Conservation (phyloP, 2,329 filamentous ascomycete species). For the Botrytis sinoallii region DNA sequence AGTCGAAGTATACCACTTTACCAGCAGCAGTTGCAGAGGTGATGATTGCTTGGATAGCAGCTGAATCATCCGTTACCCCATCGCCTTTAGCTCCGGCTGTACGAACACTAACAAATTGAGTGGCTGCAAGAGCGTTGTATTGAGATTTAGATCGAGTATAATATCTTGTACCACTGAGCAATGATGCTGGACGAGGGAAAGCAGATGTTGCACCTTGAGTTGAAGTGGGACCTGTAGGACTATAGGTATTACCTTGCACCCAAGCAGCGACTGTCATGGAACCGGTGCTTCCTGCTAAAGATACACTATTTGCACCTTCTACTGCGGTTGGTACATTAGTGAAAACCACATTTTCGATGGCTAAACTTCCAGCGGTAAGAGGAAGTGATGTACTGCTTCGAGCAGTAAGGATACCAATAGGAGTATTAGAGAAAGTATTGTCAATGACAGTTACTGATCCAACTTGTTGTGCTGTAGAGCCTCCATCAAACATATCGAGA, state of each 20-base stretch:
- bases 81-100: conserved; percentile 49
- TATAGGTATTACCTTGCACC: conserved; percentile 75
- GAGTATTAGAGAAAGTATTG: conserved; percentile 49
- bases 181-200: conserved; percentile 42
- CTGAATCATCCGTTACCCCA: conserved; percentile 56
- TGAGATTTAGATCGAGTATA: conserved; percentile 54
- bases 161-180: conserved; percentile 47
- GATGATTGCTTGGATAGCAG: conserved; percentile 55
- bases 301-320: conserved; percentile 51
- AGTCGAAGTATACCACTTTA: conserved; percentile 54
- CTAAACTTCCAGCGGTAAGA: conserved; percentile 70
- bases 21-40: conserved; percentile 46
- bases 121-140: conserved; percentile 43
- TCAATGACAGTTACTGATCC: conserved; percentile 58
- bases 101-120: conserved; percentile 45
- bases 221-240: conserved; percentile 43
- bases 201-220: conserved; percentile 44
- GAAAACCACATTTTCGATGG: conserved; percentile 87
- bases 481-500: conserved; percentile 49
- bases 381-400: conserved; percentile 50
- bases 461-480: conserved; percentile 44
- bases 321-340: conserved; percentile 62
- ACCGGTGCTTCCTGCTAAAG: conserved; percentile 62
- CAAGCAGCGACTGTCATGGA: conserved; percentile 66
- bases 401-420: conserved; percentile 49